These are phyloP conservation scores for Vachellia collinsii DNA, from an alignment of 306 rosid species.

Conservation along the genomic window DNA sequence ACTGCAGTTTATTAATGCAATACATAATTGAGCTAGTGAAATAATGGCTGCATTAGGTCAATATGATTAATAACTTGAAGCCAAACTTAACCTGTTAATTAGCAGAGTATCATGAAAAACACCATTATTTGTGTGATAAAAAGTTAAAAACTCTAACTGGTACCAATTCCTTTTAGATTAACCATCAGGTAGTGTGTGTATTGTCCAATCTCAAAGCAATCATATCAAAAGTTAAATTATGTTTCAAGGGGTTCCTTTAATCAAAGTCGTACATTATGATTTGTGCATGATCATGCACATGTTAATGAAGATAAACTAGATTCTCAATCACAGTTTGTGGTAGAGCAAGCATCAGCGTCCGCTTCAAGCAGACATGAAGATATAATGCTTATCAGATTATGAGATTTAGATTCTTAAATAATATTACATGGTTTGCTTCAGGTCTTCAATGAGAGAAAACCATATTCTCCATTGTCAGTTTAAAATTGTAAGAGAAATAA, in stretches of 20 bases:
- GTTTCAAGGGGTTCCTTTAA: background rate
- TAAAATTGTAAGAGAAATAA: background rate
- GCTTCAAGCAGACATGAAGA: background rate
- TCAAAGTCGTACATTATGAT: background rate
- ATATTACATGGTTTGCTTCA: background rate
- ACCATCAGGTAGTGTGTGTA: background rate
- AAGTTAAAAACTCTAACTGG: background rate
- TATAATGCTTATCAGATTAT: background rate
- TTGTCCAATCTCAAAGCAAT: background rate
- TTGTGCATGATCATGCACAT: background rate
- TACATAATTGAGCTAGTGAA: background rate
- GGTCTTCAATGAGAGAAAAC: background rate
- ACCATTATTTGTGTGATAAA: background rate
- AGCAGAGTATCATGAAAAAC: background rate
- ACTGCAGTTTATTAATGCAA: background rate
- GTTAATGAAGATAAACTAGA: background rate
- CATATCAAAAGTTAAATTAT: background rate
- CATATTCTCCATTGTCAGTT: background rate
- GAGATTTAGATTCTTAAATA: background rate
- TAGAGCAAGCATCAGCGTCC: background rate
- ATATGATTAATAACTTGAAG: background rate
- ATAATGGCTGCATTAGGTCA: background rate
- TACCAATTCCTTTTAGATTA: conserved; percentile 1
- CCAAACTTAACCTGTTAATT: background rate
- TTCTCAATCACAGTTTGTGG: background rate